Percentiles rank a stretch among this genome's conserved stretches.
These are phyloP conservation scores for Peniophora sp. DNA, from an alignment of 1,284 basidiomycete genomes.

Conservation along the genomic window DNA sequence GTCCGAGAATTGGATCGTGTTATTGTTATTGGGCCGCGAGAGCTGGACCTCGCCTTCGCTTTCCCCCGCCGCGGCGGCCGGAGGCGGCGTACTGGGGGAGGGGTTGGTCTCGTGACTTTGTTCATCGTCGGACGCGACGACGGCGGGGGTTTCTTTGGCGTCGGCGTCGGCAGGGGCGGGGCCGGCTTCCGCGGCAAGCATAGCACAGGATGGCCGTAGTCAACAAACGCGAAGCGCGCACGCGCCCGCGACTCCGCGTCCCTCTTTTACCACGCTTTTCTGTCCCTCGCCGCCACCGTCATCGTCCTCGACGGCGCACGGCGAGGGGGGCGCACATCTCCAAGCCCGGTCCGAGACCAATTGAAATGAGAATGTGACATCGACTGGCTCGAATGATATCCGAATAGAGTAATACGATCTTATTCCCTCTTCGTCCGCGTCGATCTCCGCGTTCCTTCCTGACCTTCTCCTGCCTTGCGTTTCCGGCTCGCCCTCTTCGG, in stretches of 20 bases:
- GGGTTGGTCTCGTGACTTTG: neutral
- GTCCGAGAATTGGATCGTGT: constrained; percentile 1
- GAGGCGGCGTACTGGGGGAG: constrained; percentile 2
- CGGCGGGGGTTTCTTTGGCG: neutral
- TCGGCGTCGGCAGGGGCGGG: neutral
- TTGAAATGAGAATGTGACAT: too few species aligned
- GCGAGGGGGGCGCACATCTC: too few species aligned
- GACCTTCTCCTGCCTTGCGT: constrained; percentile 2
- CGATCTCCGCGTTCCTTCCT: constrained; percentile 3
- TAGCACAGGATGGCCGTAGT: too few species aligned
- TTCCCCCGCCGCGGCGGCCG: neutral
- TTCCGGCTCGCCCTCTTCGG: neutral
- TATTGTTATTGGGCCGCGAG: neutral
- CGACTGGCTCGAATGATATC: neutral
- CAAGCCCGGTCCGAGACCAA: too few species aligned
- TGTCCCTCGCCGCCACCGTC: too few species aligned
- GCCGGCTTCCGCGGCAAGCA: neutral
- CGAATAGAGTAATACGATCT: too few species aligned
- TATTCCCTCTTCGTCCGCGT: neutral
- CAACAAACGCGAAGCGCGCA: too few species aligned
- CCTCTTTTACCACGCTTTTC: too few species aligned
- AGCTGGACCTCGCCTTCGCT: neutral
- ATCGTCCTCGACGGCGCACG: too few species aligned
- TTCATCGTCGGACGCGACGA: neutral
- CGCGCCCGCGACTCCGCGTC: too few species aligned